Conservation (phyloP, 2,329 filamentous ascomycete species). For the Aulographum hederae region DNA sequence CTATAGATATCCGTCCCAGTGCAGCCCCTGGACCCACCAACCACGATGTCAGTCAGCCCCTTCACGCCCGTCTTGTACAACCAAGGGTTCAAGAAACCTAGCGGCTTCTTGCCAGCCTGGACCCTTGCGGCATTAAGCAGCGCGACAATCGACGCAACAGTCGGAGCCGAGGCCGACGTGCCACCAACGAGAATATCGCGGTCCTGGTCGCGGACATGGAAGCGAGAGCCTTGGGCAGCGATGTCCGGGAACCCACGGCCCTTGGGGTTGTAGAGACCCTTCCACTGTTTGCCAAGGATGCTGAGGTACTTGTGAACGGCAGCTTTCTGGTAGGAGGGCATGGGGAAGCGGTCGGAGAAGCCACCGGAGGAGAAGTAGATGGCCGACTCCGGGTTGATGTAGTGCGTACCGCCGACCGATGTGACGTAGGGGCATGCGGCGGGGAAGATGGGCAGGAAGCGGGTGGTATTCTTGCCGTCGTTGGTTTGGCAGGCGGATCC, state of each 20-base stretch:
- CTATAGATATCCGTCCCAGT: constrained; percentile 11
- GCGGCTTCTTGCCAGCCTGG: constrained; percentile 20
- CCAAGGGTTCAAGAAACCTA: constrained; percentile 39
- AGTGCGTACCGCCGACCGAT: constrained; percentile 23
- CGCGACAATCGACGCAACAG: constrained; percentile 34
- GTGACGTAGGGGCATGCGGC: constrained; percentile 30
- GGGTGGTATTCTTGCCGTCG: constrained; percentile 23
- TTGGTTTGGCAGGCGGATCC: constrained; percentile 26
- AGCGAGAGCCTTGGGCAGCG: constrained; percentile 2
- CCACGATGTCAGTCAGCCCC: constrained; percentile 12
- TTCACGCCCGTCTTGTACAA: constrained; percentile 19
- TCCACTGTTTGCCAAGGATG: constrained; percentile 19
- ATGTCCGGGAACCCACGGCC: constrained; percentile 6
- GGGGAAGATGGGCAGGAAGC: constrained; percentile 27
- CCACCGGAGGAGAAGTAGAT: constrained; percentile 24
- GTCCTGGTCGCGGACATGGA: constrained; percentile 1
- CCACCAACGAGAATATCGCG: constrained; percentile 1
- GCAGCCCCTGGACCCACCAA: constrained; percentile 17
- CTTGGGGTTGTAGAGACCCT: constrained; percentile 17
- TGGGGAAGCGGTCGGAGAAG: constrained; percentile 25
- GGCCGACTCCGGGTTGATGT: constrained; percentile 20
- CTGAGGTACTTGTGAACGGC: constrained; percentile 21
- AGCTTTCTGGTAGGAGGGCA: constrained; percentile 22
- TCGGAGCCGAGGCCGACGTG: constrained; percentile 18
- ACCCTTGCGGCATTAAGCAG: constrained; percentile 41